Base-by-base conservation (phyloP, 2,329 filamentous ascomycete genomes). In the Diaporthe eres region DNA sequence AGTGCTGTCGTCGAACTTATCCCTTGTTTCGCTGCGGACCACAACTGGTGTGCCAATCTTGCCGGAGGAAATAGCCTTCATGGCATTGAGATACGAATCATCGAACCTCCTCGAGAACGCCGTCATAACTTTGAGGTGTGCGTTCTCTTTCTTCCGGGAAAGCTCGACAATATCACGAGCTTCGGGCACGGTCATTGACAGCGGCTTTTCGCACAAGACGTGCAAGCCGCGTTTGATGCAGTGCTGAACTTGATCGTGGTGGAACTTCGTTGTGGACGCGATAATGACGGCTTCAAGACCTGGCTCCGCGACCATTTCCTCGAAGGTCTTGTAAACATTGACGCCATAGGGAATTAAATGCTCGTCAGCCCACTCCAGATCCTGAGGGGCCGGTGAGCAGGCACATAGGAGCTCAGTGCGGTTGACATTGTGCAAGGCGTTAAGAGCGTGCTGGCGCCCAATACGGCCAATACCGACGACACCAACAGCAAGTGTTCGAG, bases 41-140 rank as follows among this genome's bases (percentile, higher is more conserved):
- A 94, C 86, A 12, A 88, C 87, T 2, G 91, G 89, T 0, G 87
- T 85, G 6, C 92, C 92, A 77, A 94, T 92, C 51, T 85, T 79
- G 25, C 91, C 91, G 0, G 82, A 79, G 34, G 86, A 81, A 79
- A 90, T 87, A 78, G 90, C 88, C 28, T 83, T 79, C 80, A 86
- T 87, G 28, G 92, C 92, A 71, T 91, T 87, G 75, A 90, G 87
- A 85, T 94, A 94, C 57, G 90, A 92, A 63, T 87, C 85, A 79
- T 94, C 92, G 85, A 94, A 94, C 72, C 91, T 90, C 44, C 91
- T 88, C 6, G 90, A 92, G 85, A 92, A 92, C 5, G 90, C 91
- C 79, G 90, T 92, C 86, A 93, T 90, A 72, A 93, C 90, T 82
- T 93, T 93, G 34, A 92, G 86, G 72, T 92, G 81, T 1, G 91